Conservation (phyloP, 495 filamentous ascomycete species). For the Xylaria telfairii region DNA sequence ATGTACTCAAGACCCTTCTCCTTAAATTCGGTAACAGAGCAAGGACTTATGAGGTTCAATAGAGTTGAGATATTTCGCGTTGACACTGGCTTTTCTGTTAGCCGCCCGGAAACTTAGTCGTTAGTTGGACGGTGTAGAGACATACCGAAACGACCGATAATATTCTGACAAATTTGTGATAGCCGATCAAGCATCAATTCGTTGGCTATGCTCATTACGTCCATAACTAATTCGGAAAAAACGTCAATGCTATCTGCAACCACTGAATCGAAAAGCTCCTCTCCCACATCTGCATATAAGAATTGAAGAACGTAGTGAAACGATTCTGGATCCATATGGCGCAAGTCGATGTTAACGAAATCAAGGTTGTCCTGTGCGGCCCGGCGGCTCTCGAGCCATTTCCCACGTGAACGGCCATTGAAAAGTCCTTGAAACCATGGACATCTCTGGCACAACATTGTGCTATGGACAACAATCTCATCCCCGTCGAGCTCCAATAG, state of each 20-base stretch:
- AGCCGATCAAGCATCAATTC: constrained; percentile 94
- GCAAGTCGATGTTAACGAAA: constrained; percentile 76
- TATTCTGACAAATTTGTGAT: constrained; percentile 85
- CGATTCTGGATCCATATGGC: constrained; percentile 71
- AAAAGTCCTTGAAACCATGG: constrained; percentile 94
- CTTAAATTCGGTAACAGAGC: constrained; percentile 83
- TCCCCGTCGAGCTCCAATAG: constrained; percentile 74
- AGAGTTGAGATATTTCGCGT: constrained; percentile 85
- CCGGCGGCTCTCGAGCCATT: constrained; percentile 79
- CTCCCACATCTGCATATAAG: constrained; percentile 83
- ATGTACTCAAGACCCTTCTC: constrained; percentile 88
- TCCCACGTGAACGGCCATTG: constrained; percentile 79
- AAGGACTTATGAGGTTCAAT: constrained; percentile 82
- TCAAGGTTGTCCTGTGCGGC: constrained; percentile 50
- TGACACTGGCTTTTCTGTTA: constrained; percentile 58
- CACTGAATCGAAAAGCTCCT: constrained; percentile 80
- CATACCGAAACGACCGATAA: constrained; percentile 77
- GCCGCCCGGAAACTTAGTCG: constrained; percentile 28
- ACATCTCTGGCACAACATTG: constrained; percentile 80
- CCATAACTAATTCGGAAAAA: constrained; percentile 87
- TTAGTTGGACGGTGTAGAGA: neutral
- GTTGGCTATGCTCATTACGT: constrained; percentile 87
- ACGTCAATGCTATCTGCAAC: constrained; percentile 74
- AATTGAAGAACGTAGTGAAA: constrained; percentile 83
- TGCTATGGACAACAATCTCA: constrained; percentile 73